Base-by-base conservation (phyloP, 805 yeast genomes). In the Schwanniomyces vanrijiae region DNA sequence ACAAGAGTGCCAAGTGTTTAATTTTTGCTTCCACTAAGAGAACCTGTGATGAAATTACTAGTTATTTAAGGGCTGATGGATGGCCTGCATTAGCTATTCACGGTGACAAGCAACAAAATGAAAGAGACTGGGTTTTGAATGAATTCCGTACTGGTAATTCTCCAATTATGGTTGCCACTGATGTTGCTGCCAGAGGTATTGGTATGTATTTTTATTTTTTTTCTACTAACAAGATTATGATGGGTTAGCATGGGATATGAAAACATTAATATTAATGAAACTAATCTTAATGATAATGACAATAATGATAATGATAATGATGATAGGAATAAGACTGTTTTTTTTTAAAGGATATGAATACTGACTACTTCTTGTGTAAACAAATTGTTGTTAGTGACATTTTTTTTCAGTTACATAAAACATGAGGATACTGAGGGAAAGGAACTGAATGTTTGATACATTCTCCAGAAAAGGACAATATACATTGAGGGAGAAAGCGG, bases 141-240 rank as follows among this genome's bases (percentile, higher is more conserved):
- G 97, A 92, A 75, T 94, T 94, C 79, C 88, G 87, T 81, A 65
- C 82, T 51, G 98, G 98, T 61, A 88, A 84, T 71, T 84, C 95
- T 46, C 96, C 97, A 55, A 86, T 94, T 64, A 90, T 94, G 97
- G 96, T 91, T 67, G 99, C 99, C 53, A 94, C 99, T 55, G 99
- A 94, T 73, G 99, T 94, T 69, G 99, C 99, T 54, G 97, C 99
- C 57, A 88, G 99, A 82, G 99, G 99, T 84, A 90, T 94, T 77
- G 97, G 96, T 90, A 89, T 74, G 97, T 88, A 69, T 66, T 50
- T 54, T 53, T 40, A 39, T 22, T 44, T 40, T 19, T 16, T 25
- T 43, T 45, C 22, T 38, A 47, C 45, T 52, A 45, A 39, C 34
- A 43, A 28, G 16, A n/a, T n/a, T n/a, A n/a, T 18, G 3, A 24